Percentiles rank a stretch among this genome's conserved stretches.
Evolutionary conservation across 2,329 filamentous ascomycete species (phyloP).

Genomic region (Pestalotiopsis fici): DNA sequence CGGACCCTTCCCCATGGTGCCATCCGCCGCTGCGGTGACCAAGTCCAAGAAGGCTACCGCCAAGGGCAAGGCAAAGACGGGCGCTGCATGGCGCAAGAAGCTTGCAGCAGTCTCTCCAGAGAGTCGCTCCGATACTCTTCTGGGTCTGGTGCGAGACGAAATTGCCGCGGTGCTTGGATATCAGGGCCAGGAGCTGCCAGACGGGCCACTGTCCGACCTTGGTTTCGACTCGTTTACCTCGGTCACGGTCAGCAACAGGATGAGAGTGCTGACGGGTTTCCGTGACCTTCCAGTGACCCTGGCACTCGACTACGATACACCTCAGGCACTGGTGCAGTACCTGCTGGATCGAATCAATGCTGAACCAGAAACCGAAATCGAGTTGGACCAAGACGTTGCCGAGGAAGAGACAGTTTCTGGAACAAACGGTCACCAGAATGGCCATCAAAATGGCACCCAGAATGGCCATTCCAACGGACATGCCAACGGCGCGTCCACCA

Average conservation of each 20-base stretch:
- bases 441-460: neutral
- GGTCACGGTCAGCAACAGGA: constrained; percentile 3
- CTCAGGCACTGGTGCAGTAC: constrained; percentile 2
- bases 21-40: neutral
- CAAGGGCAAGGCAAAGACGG: neutral
- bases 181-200: constrained; percentile 1
- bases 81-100: neutral
- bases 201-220: neutral
- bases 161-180: constrained; percentile 6
- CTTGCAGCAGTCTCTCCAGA: constrained; percentile 2
- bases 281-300: constrained; percentile 8
- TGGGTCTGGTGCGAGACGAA: constrained; percentile 2
- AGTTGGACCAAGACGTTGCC: neutral
- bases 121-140: neutral
- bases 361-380: neutral
- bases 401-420: neutral
- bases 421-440: neutral
- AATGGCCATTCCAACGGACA: neutral
- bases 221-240: constrained; percentile 7
- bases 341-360: neutral
- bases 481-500: neutral
- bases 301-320: constrained; percentile 9
- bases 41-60: neutral
- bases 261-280: constrained; percentile 2
- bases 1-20: constrained; percentile 6